Evolutionary conservation across 2,329 filamentous ascomycete genomes (phyloP).

Genomic region (Phyllosticta citrichinensis): DNA sequence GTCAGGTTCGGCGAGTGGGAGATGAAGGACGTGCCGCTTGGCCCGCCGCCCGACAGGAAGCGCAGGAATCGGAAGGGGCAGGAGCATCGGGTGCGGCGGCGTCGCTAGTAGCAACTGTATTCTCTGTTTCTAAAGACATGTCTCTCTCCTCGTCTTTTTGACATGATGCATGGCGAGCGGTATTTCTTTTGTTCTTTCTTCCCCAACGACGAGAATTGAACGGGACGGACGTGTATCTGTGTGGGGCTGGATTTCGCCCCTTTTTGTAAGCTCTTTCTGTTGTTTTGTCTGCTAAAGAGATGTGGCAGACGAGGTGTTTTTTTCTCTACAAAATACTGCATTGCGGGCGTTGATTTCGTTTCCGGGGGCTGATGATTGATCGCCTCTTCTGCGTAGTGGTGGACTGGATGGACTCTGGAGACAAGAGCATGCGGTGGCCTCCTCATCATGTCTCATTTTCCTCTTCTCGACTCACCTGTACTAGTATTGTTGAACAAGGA

Average conservation of each 20-base stretch:
- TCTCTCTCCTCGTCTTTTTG: not conserved
- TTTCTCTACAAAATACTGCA: not conserved
- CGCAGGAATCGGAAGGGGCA: conserved; percentile 5
- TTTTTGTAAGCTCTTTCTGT: not conserved
- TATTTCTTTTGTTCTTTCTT: not conserved
- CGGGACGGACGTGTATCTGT: not conserved
- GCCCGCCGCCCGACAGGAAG: conserved; percentile 8
- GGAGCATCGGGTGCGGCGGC: conserved; percentile 8
- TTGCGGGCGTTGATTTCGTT: not conserved
- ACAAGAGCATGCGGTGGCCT: not conserved
- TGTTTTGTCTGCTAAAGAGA: no score
- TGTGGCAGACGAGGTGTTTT: not conserved
- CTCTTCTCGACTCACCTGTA: not conserved
- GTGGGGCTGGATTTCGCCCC: not conserved
- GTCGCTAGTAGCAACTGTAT: not conserved
- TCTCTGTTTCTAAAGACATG: not conserved
- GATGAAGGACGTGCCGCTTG: conserved; percentile 7
- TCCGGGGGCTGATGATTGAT: not conserved
- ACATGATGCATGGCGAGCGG: not conserved
- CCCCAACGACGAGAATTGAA: not conserved
- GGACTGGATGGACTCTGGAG: not conserved
- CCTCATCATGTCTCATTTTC: not conserved
- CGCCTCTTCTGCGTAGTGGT: no score
- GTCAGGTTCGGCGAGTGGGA: conserved; percentile 8
- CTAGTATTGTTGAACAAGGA: not conserved